Conservation (phyloP, 306 rosid genomes). For the Sphenostylis stenocarpa region DNA sequence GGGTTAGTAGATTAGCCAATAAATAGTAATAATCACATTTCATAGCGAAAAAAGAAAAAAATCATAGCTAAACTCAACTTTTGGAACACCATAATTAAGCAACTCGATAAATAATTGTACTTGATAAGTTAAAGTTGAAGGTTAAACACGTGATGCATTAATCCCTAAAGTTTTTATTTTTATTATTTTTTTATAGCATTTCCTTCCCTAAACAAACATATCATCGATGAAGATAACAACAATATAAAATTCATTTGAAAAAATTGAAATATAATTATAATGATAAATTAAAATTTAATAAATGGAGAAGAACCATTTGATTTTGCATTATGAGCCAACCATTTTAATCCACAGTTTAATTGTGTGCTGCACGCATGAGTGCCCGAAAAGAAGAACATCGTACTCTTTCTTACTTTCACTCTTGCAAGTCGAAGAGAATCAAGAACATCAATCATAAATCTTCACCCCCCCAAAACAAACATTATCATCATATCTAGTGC, state of each 20-base stretch:
- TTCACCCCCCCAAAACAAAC: neutral
- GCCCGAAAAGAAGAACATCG: neutral
- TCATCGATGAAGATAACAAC: no score
- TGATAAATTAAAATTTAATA: no score
- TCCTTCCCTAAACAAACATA: no score
- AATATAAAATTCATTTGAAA: no score
- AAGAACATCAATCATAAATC: neutral
- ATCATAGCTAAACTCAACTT: neutral
- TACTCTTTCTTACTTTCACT: neutral
- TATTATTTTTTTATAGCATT: no score
- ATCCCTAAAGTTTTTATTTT: neutral
- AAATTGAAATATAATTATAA: no score
- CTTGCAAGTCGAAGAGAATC: neutral
- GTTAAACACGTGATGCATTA: neutral
- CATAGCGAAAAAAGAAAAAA: neutral
- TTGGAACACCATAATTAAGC: neutral
- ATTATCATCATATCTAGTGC: constrained; percentile 10
- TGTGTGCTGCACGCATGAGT: no score
- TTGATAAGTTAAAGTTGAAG: neutral
- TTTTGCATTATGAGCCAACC: no score
- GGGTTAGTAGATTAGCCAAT: neutral
- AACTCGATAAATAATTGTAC: neutral
- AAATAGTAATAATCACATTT: neutral
- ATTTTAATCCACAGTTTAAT: no score
- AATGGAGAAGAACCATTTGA: no score